Percentiles rank a stretch among this genome's conserved stretches.
Conservation (phyloP, 306 rosid genomes). For the Prunus davidiana region DNA sequence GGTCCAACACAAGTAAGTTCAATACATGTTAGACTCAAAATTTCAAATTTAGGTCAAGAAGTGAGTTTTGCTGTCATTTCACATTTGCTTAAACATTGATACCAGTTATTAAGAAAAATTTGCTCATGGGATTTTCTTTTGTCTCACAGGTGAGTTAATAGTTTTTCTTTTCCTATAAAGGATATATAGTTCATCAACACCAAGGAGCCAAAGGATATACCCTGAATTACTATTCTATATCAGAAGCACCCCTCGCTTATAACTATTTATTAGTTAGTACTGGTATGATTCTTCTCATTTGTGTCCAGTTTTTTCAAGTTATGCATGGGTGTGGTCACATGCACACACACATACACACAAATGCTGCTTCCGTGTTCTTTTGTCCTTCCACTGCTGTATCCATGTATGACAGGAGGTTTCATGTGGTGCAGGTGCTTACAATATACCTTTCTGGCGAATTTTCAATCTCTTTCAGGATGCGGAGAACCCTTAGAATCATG, state of each 20-base stretch:
- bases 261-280: not conserved
- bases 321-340: not conserved
- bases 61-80: not conserved
- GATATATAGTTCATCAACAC: not conserved
- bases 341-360: not conserved
- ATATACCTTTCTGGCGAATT: constrained; percentile 26
- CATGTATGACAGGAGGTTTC: constrained; percentile 30
- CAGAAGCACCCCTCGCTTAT: not conserved
- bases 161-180: constrained; percentile 18
- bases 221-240: constrained; percentile 2
- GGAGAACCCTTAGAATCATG: constrained; percentile 42
- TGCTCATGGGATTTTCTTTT: constrained; percentile 14
- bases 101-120: constrained; percentile 2
- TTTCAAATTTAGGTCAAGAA: not conserved
- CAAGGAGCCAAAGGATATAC: constrained; percentile 1
- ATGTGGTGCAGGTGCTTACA: constrained; percentile 36
- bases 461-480: constrained; percentile 32
- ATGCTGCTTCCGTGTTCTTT: not conserved
- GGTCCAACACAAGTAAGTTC: not conserved
- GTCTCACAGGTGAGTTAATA: constrained; percentile 16
- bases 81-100: not conserved
- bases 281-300: constrained; percentile 13
- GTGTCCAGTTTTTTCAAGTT: not conserved
- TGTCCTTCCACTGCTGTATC: constrained; percentile 30
- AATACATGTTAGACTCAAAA: not conserved